Percentiles rank a stretch among this genome's conserved stretches.
These are phyloP conservation scores for Gonium pectorale DNA, from an alignment of 139 green algal genomes.

Conservation along the genomic window DNA sequence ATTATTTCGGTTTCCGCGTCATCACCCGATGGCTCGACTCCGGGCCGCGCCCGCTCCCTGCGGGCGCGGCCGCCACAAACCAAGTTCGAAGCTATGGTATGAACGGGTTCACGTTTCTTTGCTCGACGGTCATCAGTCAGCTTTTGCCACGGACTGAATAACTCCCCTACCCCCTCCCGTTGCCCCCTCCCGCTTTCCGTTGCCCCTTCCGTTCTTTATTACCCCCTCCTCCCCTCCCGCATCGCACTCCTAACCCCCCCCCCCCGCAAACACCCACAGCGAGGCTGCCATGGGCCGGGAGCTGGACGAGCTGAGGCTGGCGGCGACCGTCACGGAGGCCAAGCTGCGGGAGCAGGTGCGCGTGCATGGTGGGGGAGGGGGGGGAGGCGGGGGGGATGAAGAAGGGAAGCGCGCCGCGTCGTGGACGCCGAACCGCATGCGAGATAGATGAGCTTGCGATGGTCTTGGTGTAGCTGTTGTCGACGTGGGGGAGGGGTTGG, in stretches of 20 bases:
- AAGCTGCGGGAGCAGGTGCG: constrained; percentile 30
- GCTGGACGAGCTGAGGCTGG: not conserved
- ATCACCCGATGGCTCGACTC: too few relatives aligned
- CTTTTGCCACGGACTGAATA: too few relatives aligned
- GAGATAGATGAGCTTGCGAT: not conserved
- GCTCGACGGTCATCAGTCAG: too few relatives aligned
- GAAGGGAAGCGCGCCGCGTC: not conserved
- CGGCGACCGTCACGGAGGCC: not conserved
- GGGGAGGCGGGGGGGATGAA: not conserved
- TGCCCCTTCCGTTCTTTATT: too few relatives aligned
- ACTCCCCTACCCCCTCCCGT: too few relatives aligned
- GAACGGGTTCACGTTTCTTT: too few relatives aligned
- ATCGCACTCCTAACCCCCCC: not conserved
- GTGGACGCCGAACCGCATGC: too few relatives aligned
- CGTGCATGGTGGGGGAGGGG: not conserved
- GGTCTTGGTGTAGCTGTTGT: not conserved
- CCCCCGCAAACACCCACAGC: not conserved
- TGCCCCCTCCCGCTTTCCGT: too few relatives aligned
- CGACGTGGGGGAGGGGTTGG: not conserved
- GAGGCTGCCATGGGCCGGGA: not conserved
- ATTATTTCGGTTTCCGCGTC: too few relatives aligned
- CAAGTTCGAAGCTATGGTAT: too few relatives aligned
- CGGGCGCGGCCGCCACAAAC: too few relatives aligned
- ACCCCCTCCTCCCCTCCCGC: not conserved
- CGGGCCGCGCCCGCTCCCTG: too few relatives aligned